Base-by-base conservation (phyloP, 768 basidiomycete species). In the Paxillus rubicundulus region DNA sequence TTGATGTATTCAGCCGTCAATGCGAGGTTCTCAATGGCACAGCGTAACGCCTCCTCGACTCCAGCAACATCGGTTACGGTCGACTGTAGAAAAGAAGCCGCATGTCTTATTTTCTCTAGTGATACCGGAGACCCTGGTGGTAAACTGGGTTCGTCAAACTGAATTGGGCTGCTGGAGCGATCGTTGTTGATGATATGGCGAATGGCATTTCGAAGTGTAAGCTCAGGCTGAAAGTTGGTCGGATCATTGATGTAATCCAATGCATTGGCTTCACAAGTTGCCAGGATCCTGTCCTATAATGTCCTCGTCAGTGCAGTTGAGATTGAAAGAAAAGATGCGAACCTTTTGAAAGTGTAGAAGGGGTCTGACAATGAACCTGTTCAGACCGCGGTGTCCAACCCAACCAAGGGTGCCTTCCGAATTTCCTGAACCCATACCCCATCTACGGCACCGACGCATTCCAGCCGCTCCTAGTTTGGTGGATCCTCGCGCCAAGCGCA, bases 131-230 rank as follows among this genome's bases (percentile, higher is more conserved):
- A 71, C 21, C 70, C 52, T 1, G 55, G 39, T 2, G 76, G 72
- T 8, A 72, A 50, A 12, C 8, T 55, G 39, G 18, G 16, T 37
- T 27, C 21, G 20, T 56, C 45, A 28, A 40, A 43, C 66, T 61
- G 32, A 61, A 56, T 17, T 20, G 13, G 7, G 37, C 20, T 8
- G 13, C 13, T 24, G 0, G 56, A 55, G 10, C 53, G 50, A 33
- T 50, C 50, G 38, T 47, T 20, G 9, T 27, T 32, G 21, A 81
- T 66, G 54, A 67, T 58, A 18, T 81, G 73, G n/a, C 90, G 82
- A 33, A 92, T 75, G 16, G 81, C 79, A 67, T 93, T 93, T 16
- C 91, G 78, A 33, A 83, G 67, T 0, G 91, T 91, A 38, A 88
- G 52, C 5, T 77, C 75, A 2, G 89, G 87, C 58, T 91, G 84